Base-by-base conservation (phyloP, 306 rosid genomes). In the Prunus kanzakura region DNA sequence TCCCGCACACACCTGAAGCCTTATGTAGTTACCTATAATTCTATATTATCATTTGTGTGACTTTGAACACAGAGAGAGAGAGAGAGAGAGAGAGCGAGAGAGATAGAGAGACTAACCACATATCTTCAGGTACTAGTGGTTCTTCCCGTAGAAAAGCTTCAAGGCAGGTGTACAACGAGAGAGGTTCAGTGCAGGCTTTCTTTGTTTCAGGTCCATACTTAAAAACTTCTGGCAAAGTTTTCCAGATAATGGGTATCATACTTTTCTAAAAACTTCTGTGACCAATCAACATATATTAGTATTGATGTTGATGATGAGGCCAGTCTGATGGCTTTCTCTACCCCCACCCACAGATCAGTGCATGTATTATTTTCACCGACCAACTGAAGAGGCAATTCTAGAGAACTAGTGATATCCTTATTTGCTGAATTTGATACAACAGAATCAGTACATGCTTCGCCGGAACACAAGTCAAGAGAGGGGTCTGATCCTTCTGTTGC, bases 111-210 rank as follows among this genome's bases (percentile, higher is more conserved):
- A 80, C 97, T 86, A 76, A 95, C 99, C 99, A 95, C 99, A 95
- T 95, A 83, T 95, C 99, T 87, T 95, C 97, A 80, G 97, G 98
- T 75, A 95, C 98, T 77, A 95, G 73, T 71, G 98, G 98, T 79
- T 95, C 98, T 88, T 95, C 98, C 23, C 97, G 96, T 80, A 95
- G 88, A 85, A 95, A 95, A 79, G 98, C 96, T 87, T 92, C 97
- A 66, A 95, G 84, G 84, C 98, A 95, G 71, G 96, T 88, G 87
- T 95, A 95, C 88, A 95, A 74, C 16, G 98, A 95, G 78, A 88
- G 98, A 38, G 97, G 97, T 81, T 95, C 98, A 55, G 84, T 86
- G 54, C 98, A 93, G 75, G 97, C 89, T 86, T 95, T 95, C 90
- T 95, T 95, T 71, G 94, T 80, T 56, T 84, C 90, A 72, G 96